Evolutionary conservation across 192 early-diverging fungal species (phyloP), one percentile per base, ranked within the genome.

Genomic region (Paraglomus brasilianum): DNA sequence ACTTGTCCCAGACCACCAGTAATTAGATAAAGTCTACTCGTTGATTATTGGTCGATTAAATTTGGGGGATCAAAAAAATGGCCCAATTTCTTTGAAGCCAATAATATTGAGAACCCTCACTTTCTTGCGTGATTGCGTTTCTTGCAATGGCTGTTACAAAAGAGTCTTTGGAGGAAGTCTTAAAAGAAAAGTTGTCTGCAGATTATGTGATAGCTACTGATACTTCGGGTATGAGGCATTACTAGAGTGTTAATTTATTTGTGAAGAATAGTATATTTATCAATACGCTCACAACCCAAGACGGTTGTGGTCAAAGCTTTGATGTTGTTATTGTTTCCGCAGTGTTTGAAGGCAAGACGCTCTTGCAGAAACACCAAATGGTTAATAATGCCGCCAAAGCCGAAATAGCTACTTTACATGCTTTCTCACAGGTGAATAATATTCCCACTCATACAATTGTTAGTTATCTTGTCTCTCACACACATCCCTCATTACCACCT

Each of bases 231-330:
- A 19, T 56, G 48, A 30, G 30, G 30, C 1, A 30, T 30, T 30
- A 30, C 30, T 30, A 30, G 30, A 30, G 30, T 30, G 30, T 30
- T 30, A 30, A 56, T 30, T 30, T 30, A 30, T 30, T 42, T 13
- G 17, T 53, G 38, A 19, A 21, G 13, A 39, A 42, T 53, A 47
- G 19, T 14, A 68, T 50, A 55, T 55, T 47, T 43, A 42, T 43
- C 5, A 42, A 17, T 24, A 17, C 44, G 22, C 45, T 69, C n/a
- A 22, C 45, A n/a, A 17, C 8, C 41, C n/a, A 63, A 68, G 88
- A 89, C 63, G 92, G 92, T 17, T 94, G 92, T 79, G 92, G 92
- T 48, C 87, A 91, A 70, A 85, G 80, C 77, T 92, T 89, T 75
- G 88, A 94, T 47, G 88, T 92, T 44, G 70, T 86, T 9, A 88